Conservation (phyloP, 2,329 filamentous ascomycete species). For the Fusarium coicis region DNA sequence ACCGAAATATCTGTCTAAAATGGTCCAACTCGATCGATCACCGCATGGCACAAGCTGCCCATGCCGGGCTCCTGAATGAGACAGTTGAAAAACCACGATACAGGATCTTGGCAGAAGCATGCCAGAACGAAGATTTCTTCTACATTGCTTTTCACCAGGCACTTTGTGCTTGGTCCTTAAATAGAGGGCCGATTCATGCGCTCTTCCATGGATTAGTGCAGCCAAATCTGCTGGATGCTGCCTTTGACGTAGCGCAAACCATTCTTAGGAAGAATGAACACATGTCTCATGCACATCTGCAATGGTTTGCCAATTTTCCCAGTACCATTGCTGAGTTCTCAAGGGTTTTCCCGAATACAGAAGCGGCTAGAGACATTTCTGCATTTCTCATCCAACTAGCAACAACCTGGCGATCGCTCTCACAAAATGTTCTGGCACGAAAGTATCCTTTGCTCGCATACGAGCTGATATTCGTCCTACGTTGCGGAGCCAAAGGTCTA, state of each 20-base stretch:
- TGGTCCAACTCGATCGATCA: constrained; percentile 22
- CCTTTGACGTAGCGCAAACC: constrained; percentile 33
- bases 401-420: constrained; percentile 34
- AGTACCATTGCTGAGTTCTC: constrained; percentile 18
- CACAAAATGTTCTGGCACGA: constrained; percentile 24
- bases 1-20: constrained; percentile 1
- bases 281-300: constrained; percentile 37
- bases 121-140: constrained; percentile 64
- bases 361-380: constrained; percentile 20
- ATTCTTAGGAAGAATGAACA: constrained; percentile 40
- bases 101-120: constrained; percentile 67
- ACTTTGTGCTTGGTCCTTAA: constrained; percentile 66
- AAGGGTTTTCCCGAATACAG: not conserved
- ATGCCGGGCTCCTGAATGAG: constrained; percentile 35
- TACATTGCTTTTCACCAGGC: constrained; percentile 75
- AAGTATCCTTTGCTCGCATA: constrained; percentile 44
- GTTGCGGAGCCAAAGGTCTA: constrained; percentile 42
- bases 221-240: constrained; percentile 28
- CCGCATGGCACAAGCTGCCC: constrained; percentile 38
- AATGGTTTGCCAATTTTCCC: constrained; percentile 48
- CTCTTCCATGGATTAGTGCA: constrained; percentile 24
- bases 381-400: constrained; percentile 42
- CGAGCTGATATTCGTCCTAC: constrained; percentile 40
- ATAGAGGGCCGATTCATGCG: constrained; percentile 49
- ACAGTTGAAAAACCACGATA: constrained; percentile 60